Base-by-base conservation (phyloP, 306 rosid genomes). In the Datisca glomerata region DNA sequence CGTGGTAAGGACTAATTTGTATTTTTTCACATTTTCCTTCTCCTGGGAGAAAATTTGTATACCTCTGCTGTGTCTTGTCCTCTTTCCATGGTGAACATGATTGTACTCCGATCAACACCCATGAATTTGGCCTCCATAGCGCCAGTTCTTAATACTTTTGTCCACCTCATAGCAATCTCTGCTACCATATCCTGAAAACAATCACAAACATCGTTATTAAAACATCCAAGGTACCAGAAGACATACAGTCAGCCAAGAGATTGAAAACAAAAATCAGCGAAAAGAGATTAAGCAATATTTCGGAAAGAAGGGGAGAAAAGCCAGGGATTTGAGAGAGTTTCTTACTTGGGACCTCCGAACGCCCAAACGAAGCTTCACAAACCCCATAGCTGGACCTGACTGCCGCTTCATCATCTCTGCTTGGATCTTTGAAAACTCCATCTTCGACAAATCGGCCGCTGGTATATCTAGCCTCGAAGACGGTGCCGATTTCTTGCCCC, bases 51-150 rank as follows among this genome's bases (percentile, higher is more conserved):
- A 45, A 10, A 20, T 46, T 7, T 23, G 18, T 51, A 14, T 72
- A 83, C 97, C 82, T 89, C 97, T 10, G 65, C 68, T 24, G 70
- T 36, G 55, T 80, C 85, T 56, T 66, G 76, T 49, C 79, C 85
- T 53, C 56, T 74, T 40, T 74, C 79, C 76, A 89, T 60, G 60
- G 67, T 79, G 73, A 89, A 77, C 97, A 89, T 89, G 76, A 89
- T n/a, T 36, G 94, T 89, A 62, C n/a, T 69, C 18, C 61, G 50
- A 68, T 83, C 97, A 63, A 89, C 78, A 18, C 59, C 94, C 70
- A 73, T 76, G 49, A 89, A 89, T 66, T 63, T 72, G 24, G 53
- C 78, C 21, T 65, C 94, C 15, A 89, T 8, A 10, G 76, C 75
- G 65, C 93, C 97, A 6, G 89, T 74, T 67, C 79, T 83, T 67